Evolutionary conservation across 768 basidiomycete species (phyloP).

Genomic region (Suillus tomentosus): DNA sequence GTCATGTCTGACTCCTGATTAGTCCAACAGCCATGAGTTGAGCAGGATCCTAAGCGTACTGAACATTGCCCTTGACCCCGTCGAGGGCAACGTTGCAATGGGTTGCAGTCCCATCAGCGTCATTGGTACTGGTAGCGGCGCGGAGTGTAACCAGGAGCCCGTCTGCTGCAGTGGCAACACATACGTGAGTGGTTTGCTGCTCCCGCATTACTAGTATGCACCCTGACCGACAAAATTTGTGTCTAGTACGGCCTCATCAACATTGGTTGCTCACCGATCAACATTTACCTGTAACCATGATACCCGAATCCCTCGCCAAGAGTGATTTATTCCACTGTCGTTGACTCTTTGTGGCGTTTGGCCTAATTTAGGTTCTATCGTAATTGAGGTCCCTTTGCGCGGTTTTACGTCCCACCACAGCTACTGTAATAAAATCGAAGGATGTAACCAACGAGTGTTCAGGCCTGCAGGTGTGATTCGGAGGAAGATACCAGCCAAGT

Average conservation of each 20-base stretch:
- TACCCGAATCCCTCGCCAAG: no score
- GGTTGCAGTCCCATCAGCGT: conserved; percentile 11
- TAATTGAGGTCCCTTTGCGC: neutral
- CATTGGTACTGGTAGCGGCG: conserved; percentile 11
- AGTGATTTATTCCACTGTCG: neutral
- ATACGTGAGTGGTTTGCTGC: conserved; percentile 8
- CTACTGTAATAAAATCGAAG: neutral
- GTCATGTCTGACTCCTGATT: neutral
- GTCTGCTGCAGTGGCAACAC: conserved; percentile 13
- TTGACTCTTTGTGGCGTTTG: neutral
- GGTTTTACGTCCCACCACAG: neutral
- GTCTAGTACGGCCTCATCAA: conserved; percentile 4
- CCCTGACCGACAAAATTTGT: neutral
- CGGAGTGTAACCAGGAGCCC: conserved; percentile 10
- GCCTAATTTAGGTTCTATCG: neutral
- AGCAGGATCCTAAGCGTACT: neutral
- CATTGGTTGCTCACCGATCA: conserved; percentile 4
- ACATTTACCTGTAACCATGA: conserved; percentile 2
- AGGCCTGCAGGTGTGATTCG: neutral
- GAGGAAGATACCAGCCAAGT: neutral
- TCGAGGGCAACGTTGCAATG: conserved; percentile 1
- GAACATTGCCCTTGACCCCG: neutral
- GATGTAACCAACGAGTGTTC: neutral
- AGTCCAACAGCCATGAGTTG: neutral
- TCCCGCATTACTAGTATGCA: no score